Percentiles rank a stretch among this genome's conserved stretches.
phyloP scores from a whole-genome alignment of 441 rosid species.

The Kokia cookei region DNA sequence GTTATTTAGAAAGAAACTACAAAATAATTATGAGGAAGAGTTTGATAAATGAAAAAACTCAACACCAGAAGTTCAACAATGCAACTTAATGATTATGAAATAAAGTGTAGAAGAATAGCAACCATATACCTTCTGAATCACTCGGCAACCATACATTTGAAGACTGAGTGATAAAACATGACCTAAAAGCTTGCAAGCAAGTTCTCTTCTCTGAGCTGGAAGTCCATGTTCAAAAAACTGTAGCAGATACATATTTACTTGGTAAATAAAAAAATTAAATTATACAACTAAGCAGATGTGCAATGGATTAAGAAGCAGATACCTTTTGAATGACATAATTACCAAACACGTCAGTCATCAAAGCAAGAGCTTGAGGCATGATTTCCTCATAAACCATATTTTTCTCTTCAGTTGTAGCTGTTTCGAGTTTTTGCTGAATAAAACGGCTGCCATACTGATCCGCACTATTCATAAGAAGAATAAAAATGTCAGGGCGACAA shows the following conservation, averaged over 20 bases:
- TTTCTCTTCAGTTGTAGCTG: constrained; percentile 74
- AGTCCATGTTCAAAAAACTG: constrained; percentile 92
- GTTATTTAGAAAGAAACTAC: neutral
- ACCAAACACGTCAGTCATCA: constrained; percentile 93
- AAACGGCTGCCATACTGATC: constrained; percentile 92
- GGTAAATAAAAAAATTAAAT: neutral
- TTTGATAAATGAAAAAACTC: neutral
- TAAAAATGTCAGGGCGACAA: neutral
- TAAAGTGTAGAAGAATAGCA: neutral
- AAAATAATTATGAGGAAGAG: neutral
- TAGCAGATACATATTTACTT: neutral
- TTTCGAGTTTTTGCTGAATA: constrained; percentile 89
- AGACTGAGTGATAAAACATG: constrained; percentile 68
- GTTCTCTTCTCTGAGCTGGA: constrained; percentile 61
- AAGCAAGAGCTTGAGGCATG: constrained; percentile 67
- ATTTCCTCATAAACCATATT: constrained; percentile 80
- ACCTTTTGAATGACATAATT: constrained; percentile 95
- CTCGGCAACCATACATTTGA: constrained; percentile 90
- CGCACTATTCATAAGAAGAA: constrained; percentile 37
- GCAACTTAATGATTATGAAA: neutral
- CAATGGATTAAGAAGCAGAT: constrained; percentile 5
- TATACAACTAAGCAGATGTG: neutral
- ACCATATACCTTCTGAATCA: constrained; percentile 58
- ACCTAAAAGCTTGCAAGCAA: constrained; percentile 57
- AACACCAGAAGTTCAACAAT: neutral